Evolutionary conservation across 148 eudicot genomes (phyloP).

Genomic region (Rhododendron ovatum): DNA sequence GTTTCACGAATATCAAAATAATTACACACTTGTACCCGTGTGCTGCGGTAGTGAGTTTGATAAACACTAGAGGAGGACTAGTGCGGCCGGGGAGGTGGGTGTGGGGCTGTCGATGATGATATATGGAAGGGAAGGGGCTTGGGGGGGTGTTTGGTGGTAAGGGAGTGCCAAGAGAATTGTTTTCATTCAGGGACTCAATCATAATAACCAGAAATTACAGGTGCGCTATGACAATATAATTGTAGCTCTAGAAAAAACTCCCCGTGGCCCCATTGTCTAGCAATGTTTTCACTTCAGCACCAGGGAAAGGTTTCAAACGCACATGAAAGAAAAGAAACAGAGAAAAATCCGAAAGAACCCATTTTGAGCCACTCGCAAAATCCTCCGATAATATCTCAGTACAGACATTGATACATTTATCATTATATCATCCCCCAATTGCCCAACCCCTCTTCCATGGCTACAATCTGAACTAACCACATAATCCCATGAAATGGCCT

Average conservation of each 20-base stretch:
- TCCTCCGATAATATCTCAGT: background rate
- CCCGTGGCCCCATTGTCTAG: background rate
- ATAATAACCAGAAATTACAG: background rate
- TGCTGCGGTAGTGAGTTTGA: no score
- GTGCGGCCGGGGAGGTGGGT: no score
- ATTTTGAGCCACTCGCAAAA: slow-evolving; percentile 5
- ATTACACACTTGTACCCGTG: no score
- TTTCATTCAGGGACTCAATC: background rate
- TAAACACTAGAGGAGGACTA: no score
- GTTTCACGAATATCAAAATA: no score
- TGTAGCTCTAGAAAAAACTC: no score
- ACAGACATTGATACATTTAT: background rate
- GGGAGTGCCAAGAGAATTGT: no score
- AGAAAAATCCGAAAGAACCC: background rate
- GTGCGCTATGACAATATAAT: background rate
- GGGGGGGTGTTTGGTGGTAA: no score
- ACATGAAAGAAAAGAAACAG: background rate
- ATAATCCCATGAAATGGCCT: slow-evolving; percentile 35
- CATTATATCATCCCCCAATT: background rate
- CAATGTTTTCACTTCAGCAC: background rate
- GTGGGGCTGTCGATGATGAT: no score
- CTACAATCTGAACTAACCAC: slow-evolving; percentile 1
- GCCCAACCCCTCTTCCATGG: background rate
- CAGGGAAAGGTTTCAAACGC: background rate
- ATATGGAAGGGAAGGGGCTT: no score